These are phyloP conservation scores for Kernera saxatilis DNA, from an alignment of 345 rosid species.

Conservation along the genomic window DNA sequence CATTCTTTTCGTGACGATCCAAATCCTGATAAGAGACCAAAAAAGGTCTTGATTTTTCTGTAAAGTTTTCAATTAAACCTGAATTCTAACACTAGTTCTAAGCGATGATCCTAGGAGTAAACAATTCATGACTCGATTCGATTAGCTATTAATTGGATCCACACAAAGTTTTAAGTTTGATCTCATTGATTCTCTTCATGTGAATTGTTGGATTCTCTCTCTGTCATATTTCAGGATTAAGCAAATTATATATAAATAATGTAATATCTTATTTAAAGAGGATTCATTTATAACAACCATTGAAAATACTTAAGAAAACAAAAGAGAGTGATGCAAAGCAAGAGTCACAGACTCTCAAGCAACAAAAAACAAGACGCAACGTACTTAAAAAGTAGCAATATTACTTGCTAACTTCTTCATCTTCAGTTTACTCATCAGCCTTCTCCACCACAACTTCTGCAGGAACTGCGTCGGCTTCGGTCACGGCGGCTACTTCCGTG, in stretches of 20 bases:
- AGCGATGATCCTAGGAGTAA: too few species aligned
- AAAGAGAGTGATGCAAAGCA: slow-evolving; percentile 2
- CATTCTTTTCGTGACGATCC: background rate
- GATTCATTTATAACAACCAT: slow-evolving; percentile 10
- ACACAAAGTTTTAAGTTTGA: background rate
- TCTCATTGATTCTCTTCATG: background rate
- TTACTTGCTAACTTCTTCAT: background rate
- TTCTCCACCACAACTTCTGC: slow-evolving; percentile 18
- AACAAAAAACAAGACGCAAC: slow-evolving; percentile 19
- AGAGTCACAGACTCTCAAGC: slow-evolving; percentile 8
- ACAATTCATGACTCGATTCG: too few species aligned
- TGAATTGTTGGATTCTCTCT: slow-evolving; percentile 1
- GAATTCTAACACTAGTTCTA: too few species aligned
- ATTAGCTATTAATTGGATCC: too few species aligned
- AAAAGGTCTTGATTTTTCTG: too few species aligned
- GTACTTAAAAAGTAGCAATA: slow-evolving; percentile 16
- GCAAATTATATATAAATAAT: background rate
- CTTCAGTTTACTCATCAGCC: slow-evolving; percentile 20
- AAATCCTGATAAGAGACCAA: background rate
- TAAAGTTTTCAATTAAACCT: too few species aligned
- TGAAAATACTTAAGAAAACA: background rate
- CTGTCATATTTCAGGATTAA: background rate
- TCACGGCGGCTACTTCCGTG: slow-evolving; percentile 10
- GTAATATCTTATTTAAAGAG: slow-evolving; percentile 1
- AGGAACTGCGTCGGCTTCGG: slow-evolving; percentile 1